A percentile compares a stretch with the other conserved stretches of the same genome.
phyloP scores from a whole-genome alignment of 345 rosid genomes.

The Eucalyptus pauciflora region DNA sequence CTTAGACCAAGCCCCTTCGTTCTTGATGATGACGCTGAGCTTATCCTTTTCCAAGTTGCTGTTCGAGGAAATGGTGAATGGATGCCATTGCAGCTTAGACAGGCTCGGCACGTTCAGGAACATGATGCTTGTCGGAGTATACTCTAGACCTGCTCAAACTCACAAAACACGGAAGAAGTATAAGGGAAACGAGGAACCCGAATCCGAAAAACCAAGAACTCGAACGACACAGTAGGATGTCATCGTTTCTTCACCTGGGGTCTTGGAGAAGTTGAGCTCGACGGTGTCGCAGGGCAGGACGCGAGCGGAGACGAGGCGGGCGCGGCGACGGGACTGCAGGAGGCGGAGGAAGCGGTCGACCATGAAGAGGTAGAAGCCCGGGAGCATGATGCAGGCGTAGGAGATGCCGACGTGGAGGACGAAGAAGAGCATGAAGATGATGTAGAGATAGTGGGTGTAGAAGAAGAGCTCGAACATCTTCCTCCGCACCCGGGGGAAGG shows the following conservation, averaged over 20 bases:
- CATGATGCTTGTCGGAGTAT: constrained; percentile 60
- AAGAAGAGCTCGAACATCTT: constrained; percentile 72
- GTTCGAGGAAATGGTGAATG: constrained; percentile 63
- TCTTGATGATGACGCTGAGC: constrained; percentile 55
- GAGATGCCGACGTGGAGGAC: constrained; percentile 53
- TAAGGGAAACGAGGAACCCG: background rate
- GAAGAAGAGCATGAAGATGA: constrained; percentile 53
- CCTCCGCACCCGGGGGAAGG: constrained; percentile 40
- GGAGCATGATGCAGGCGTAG: constrained; percentile 44
- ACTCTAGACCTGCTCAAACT: constrained; percentile 34
- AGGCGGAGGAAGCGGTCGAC: constrained; percentile 68
- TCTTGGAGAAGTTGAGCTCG: constrained; percentile 68
- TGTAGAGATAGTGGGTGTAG: constrained; percentile 67
- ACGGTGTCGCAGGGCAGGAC: constrained; percentile 45
- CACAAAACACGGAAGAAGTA: background rate
- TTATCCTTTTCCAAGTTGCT: constrained; percentile 57
- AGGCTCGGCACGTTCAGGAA: constrained; percentile 66
- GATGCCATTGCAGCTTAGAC: constrained; percentile 92
- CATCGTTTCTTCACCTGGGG: constrained; percentile 15
- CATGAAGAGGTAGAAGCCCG: constrained; percentile 73
- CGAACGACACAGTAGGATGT: background rate
- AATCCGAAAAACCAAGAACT: background rate
- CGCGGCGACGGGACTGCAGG: constrained; percentile 48
- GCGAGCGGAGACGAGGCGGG: constrained; percentile 51
- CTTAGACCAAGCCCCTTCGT: constrained; percentile 78